These are phyloP conservation scores for Phlebiopsis flavidoalba DNA, from an alignment of 768 basidiomycete genomes.

Conservation along the genomic window DNA sequence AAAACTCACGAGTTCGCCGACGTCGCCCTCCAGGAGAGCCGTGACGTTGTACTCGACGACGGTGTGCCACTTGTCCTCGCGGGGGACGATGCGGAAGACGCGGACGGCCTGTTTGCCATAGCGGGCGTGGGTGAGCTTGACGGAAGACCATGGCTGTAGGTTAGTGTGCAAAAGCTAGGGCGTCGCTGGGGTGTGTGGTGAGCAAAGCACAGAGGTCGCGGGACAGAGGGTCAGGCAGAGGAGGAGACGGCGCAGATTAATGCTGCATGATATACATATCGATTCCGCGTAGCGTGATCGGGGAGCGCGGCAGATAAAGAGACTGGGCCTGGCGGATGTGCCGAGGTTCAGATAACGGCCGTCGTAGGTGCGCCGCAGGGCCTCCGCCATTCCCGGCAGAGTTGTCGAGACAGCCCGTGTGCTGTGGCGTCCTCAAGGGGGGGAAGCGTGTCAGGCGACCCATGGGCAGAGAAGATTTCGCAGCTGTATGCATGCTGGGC, in stretches of 20 bases:
- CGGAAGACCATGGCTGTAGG: not conserved
- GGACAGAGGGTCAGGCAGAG: not conserved
- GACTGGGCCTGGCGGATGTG: not conserved
- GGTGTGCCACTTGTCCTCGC: conserved; percentile 60
- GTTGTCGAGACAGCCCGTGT: not conserved
- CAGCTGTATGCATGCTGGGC: too few relatives aligned
- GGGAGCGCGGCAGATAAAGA: not conserved
- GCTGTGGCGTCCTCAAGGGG: not conserved
- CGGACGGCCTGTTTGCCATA: conserved; percentile 91
- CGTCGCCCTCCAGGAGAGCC: conserved; percentile 77
- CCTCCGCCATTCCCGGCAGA: conserved; percentile 1
- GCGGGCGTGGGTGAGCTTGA: conserved; percentile 43
- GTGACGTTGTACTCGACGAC: conserved; percentile 84
- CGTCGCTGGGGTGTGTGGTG: not conserved
- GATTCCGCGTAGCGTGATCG: not conserved
- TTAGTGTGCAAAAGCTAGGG: not conserved
- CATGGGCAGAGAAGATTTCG: not conserved
- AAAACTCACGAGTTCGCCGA: conserved; percentile 58
- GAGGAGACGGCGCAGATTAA: not conserved
- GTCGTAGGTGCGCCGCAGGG: not conserved
- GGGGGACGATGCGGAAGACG: conserved; percentile 80
- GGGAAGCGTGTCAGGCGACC: not conserved
- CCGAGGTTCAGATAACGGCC: conserved; percentile 3
- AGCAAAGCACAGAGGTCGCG: not conserved
- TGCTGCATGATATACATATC: not conserved